These are phyloP conservation scores for Chionographis japonica DNA, from an alignment of 106 monocot species.

Conservation along the genomic window DNA sequence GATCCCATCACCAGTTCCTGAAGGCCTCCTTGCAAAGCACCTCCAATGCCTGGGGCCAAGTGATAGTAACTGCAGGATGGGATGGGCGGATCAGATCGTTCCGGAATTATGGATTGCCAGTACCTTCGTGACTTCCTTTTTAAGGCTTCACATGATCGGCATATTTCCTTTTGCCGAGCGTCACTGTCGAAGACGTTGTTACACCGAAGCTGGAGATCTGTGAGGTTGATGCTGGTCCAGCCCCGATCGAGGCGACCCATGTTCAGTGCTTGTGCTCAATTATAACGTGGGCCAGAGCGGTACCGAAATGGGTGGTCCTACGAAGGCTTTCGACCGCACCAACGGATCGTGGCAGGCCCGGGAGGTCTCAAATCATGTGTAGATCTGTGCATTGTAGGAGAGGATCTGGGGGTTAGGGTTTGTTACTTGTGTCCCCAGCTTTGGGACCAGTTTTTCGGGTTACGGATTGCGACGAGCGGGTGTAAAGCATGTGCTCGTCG, in stretches of 20 bases:
- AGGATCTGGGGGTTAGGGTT: not conserved
- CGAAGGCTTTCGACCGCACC: slow-evolving; percentile 6
- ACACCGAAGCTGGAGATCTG: too few species aligned
- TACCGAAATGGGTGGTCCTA: slow-evolving; percentile 18
- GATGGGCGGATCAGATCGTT: slow-evolving; percentile 77
- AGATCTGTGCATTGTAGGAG: slow-evolving; percentile 24
- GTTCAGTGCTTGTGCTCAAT: slow-evolving; percentile 10
- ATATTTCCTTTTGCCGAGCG: too few species aligned
- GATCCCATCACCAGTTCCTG: slow-evolving; percentile 50
- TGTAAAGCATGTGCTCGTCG: not conserved
- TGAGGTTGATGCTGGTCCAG: not conserved
- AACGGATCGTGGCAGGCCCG: slow-evolving; percentile 11
- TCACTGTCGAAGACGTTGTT: too few species aligned
- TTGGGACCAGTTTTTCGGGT: not conserved
- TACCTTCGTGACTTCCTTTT: slow-evolving; percentile 19
- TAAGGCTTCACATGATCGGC: too few species aligned
- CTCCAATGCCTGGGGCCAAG: slow-evolving; percentile 82
- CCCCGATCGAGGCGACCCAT: slow-evolving; percentile 11
- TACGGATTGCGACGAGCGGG: not conserved
- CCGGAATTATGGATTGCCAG: slow-evolving; percentile 81
- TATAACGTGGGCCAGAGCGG: slow-evolving; percentile 10
- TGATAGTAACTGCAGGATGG: slow-evolving; percentile 78
- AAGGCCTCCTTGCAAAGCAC: slow-evolving; percentile 32
- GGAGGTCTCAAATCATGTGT: slow-evolving; percentile 12
- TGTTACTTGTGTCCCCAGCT: not conserved